Conservation (phyloP, 257 asterid species). For the Fraxinus excelsior region DNA sequence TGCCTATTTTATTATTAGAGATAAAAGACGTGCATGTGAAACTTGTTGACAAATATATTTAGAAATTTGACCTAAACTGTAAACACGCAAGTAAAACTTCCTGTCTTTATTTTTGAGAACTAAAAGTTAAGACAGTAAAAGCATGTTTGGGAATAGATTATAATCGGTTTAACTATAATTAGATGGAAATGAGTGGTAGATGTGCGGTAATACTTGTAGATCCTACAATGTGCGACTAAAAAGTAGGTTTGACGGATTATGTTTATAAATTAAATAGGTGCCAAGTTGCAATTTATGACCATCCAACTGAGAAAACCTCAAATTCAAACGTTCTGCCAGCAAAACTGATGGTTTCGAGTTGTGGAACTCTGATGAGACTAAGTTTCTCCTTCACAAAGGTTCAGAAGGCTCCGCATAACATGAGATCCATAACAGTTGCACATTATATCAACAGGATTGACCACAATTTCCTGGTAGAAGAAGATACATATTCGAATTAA, state of each 20-base stretch:
- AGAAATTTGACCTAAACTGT: not conserved
- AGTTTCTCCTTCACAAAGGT: conserved; percentile 79
- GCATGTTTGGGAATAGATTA: no score
- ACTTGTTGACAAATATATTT: not conserved
- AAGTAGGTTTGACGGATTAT: no score
- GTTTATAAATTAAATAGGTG: no score
- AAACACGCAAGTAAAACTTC: not conserved
- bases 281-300: conserved; percentile 27
- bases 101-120: not conserved
- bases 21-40: not conserved
- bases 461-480: conserved; percentile 59
- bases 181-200: no score
- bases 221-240: no score
- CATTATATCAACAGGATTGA: conserved; percentile 70
- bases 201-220: no score
- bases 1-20: not conserved
- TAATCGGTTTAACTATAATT: no score
- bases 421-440: conserved; percentile 95
- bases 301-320: conserved; percentile 43
- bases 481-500: not conserved
- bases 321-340: conserved; percentile 75
- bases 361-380: conserved; percentile 70
- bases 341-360: conserved; percentile 59
- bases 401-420: conserved; percentile 84
- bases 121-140: no score